These are phyloP conservation scores for Phytophthora hybrid DNA, from an alignment of 352 stramenopile genomes.

Conservation along the genomic window DNA sequence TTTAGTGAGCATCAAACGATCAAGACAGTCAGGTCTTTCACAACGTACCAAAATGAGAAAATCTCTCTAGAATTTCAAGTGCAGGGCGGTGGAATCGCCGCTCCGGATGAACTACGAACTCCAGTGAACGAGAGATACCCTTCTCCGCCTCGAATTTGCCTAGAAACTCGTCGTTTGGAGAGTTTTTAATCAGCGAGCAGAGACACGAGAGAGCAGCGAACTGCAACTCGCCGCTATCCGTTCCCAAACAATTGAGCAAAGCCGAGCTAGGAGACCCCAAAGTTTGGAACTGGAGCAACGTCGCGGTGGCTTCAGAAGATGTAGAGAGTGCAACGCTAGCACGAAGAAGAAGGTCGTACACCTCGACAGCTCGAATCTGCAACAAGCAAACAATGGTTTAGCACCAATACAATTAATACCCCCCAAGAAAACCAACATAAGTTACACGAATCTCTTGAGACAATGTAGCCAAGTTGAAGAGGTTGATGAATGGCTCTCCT, in stretches of 20 bases:
- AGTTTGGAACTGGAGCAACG: conserved; percentile 45
- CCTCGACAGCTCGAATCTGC: conserved; percentile 30
- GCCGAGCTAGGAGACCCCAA: conserved; percentile 37
- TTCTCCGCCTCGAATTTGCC: conserved; percentile 37
- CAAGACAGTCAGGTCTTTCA: neutral
- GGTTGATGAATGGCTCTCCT: conserved; percentile 51
- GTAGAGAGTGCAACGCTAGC: conserved; percentile 13
- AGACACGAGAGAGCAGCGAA: conserved; percentile 54
- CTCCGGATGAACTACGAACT: conserved; percentile 43
- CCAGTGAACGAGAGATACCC: conserved; percentile 34
- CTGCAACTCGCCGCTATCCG: conserved; percentile 41
- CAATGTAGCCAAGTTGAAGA: conserved; percentile 33
- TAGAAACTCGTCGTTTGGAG: conserved; percentile 42
- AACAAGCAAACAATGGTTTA: neutral
- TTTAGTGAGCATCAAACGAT: neutral
- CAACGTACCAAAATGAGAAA: conserved; percentile 60
- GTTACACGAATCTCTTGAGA: conserved; percentile 39
- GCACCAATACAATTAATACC: neutral
- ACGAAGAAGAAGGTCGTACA: conserved; percentile 28
- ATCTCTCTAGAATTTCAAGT: conserved; percentile 59
- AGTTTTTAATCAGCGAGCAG: conserved; percentile 36
- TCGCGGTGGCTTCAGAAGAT: neutral
- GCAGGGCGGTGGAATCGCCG: conserved; percentile 47
- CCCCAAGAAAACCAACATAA: neutral
- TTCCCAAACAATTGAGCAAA: conserved; percentile 47